Conservation (phyloP, 495 filamentous ascomycete genomes). For the Lepidopterella palustris region DNA sequence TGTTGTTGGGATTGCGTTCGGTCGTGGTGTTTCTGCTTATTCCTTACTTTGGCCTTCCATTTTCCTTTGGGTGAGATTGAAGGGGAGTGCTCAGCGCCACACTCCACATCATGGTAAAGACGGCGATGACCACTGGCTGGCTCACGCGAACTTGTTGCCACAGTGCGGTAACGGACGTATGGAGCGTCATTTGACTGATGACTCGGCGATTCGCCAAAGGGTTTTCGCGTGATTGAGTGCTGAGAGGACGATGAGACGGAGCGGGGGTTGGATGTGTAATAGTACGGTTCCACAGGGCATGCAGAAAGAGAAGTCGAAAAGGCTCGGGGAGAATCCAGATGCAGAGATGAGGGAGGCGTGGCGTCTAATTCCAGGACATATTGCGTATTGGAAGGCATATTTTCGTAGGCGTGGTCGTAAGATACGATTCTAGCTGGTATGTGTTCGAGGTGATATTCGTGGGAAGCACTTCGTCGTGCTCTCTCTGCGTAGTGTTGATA, state of each 20-base stretch:
- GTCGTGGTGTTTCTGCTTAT: neutral
- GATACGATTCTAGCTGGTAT: slow-evolving; percentile 11
- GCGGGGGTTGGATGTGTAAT: neutral
- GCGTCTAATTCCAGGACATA: neutral
- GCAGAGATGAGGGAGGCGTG: slow-evolving; percentile 10
- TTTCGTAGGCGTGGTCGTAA: slow-evolving; percentile 15
- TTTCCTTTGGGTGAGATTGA: neutral
- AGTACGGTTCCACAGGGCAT: neutral
- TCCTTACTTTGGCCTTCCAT: slow-evolving; percentile 6
- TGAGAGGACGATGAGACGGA: slow-evolving; percentile 2
- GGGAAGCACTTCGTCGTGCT: slow-evolving; percentile 6
- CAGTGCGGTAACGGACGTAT: neutral
- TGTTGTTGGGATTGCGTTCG: neutral
- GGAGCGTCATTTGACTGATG: neutral
- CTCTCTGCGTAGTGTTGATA: slow-evolving; percentile 21
- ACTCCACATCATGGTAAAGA: too few relatives aligned
- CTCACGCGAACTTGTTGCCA: too few relatives aligned
- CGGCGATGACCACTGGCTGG: too few relatives aligned
- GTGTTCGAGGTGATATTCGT: slow-evolving; percentile 7
- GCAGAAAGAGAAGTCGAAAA: slow-evolving; percentile 16
- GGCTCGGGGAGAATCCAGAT: neutral
- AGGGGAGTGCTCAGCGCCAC: slow-evolving; percentile 10
- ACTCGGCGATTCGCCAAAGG: neutral
- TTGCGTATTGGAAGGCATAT: neutral
- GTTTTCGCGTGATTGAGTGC: slow-evolving; percentile 9